A percentile compares a stretch with the other conserved stretches of the same genome.
These are phyloP conservation scores for Dissophora ornata DNA, from an alignment of 192 early-diverging fungal genomes.

Conservation along the genomic window DNA sequence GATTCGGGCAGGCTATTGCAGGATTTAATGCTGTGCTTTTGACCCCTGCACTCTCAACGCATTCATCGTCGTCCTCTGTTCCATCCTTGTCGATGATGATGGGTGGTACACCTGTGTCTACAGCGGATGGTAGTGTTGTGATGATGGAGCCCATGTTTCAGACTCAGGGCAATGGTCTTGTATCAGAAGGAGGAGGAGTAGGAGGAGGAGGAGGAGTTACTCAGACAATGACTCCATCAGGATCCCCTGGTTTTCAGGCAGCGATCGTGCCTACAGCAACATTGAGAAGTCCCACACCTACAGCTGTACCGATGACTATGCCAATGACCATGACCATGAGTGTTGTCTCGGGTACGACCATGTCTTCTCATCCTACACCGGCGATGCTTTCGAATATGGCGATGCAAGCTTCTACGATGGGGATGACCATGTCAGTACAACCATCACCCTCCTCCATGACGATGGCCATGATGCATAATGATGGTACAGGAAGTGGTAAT, in stretches of 20 bases:
- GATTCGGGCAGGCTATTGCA: not conserved
- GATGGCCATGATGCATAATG: constrained; percentile 37
- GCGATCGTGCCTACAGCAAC: constrained; percentile 4
- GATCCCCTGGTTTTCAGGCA: constrained; percentile 25
- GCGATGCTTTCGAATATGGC: constrained; percentile 10
- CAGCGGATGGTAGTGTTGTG: constrained; percentile 9
- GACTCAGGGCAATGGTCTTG: not conserved
- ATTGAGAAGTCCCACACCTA: constrained; percentile 17
- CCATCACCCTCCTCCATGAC: no score
- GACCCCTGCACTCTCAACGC: constrained; percentile 30
- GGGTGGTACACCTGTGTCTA: constrained; percentile 1
- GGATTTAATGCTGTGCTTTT: constrained; percentile 26
- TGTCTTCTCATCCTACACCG: constrained; percentile 6
- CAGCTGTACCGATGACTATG: not conserved
- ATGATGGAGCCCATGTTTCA: constrained; percentile 28
- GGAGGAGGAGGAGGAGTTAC: no score
- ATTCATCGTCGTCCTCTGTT: constrained; percentile 30
- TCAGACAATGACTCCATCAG: constrained; percentile 16
- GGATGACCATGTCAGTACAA: no score
- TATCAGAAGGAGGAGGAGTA: not conserved
- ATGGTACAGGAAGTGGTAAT: not conserved
- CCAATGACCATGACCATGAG: constrained; percentile 16
- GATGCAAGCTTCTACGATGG: not conserved
- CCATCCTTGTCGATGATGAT: constrained; percentile 31
- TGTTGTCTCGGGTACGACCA: constrained; percentile 2